Conservation (phyloP, 2,329 filamentous ascomycete species). For the Fusarium armeniacum region DNA sequence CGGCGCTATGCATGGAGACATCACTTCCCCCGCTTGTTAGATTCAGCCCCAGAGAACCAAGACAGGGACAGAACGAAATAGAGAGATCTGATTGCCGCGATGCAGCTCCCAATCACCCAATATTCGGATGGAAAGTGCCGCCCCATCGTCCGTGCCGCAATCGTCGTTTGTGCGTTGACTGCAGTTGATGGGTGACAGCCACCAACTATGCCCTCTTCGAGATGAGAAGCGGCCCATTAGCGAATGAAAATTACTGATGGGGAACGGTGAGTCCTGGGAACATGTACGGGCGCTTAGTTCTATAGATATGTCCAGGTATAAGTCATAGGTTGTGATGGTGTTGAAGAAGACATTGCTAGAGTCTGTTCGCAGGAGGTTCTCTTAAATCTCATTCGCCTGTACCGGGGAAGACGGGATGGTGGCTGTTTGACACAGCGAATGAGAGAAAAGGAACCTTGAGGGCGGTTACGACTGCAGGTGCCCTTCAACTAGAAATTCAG, state of each 20-base stretch:
- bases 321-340: conserved; percentile 12
- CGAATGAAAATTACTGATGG: conserved; percentile 15
- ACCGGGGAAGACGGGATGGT: conserved; percentile 13
- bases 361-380: conserved; percentile 23
- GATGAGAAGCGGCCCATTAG: conserved; percentile 1
- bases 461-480: conserved; percentile 12
- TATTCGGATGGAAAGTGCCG: conserved; percentile 31
- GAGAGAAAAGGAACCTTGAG: conserved; percentile 5
- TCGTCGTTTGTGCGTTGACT: conserved; percentile 8
- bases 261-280: conserved; percentile 3
- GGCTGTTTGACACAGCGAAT: conserved; percentile 16
- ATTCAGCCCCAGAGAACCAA: conserved; percentile 26
- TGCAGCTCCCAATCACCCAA: conserved; percentile 25
- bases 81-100: conserved; percentile 17
- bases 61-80: not conserved
- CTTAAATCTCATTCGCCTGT: conserved; percentile 16
- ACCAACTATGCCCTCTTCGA: not conserved
- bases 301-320: conserved; percentile 8
- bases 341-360: conserved; percentile 12
- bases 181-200: conserved; percentile 5
- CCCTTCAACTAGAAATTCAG: conserved; percentile 5
- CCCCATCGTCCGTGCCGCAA: conserved; percentile 28
- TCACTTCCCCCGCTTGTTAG: conserved; percentile 7
- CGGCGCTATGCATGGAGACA: conserved; percentile 11
- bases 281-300: conserved; percentile 38